Evolutionary conservation across 257 asterid genomes (phyloP), one percentile per base, ranked within the genome.

Genomic region (Linderniella brevidens): DNA sequence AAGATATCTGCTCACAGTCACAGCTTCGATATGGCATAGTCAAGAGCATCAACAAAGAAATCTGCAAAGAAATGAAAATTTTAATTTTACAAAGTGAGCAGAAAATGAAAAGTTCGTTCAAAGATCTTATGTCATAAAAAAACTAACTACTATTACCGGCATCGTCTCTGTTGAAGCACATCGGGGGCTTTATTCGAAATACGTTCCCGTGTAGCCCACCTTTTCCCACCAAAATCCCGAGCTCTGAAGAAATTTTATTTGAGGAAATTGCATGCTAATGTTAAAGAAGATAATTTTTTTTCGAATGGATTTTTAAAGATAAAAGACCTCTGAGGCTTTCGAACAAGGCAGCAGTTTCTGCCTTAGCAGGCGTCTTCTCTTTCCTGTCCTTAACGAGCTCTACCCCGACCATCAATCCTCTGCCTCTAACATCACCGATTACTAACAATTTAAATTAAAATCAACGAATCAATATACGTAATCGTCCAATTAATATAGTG

Each of bases 121-220:
- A 47, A 15, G 37, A 38, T 8, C 11, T 19, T n/a, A n/a, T n/a
- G n/a, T n/a, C n/a, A n/a, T n/a, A n/a, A 9, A 5, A 37, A 40
- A 37, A 37, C 12, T 46, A 25, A 52, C 13, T 58, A 17, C n/a
- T n/a, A 41, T n/a, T 76, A 85, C 98, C 98, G 64, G 98, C 88
- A 59, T 90, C 98, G 48, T 77, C 86, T 76, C 64, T 84, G 46
- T 64, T 48, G 64, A 90, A 85, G 53, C 96, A 90, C 98, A 85
- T 81, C 0, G 98, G 98, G 48, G 98, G 98, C 61, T 90, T 90
- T 69, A 90, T 71, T 68, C 98, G 85, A 79, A 90, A 90, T 37
- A 90, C 96, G 49, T 85, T 90, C 41, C 98, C 98, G 17, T 77
- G 80, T 19, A 84, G 70, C 51, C 98, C 98, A 37, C 96, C 98